Base-by-base conservation (phyloP, 2,329 filamentous ascomycete species). In the Zopfia rhizophila region DNA sequence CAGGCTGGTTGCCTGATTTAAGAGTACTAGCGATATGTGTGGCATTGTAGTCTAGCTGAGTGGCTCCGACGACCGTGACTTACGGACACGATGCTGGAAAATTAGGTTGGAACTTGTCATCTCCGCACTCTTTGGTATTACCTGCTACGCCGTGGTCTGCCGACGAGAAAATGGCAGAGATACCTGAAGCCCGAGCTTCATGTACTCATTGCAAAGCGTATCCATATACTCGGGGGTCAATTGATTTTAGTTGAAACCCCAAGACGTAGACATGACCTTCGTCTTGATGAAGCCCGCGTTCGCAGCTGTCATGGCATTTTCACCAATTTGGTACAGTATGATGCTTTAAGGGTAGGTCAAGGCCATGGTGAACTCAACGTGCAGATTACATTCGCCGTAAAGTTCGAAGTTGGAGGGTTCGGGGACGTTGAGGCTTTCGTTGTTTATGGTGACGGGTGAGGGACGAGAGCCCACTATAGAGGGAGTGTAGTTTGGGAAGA, bases 1-100 rank as follows among this genome's bases (percentile, higher is more conserved):
- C 73, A 44, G 85, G 84, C 1, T 82, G 82, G 43, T 72, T 56
- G n/a, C n/a, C n/a, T n/a, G n/a, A n/a, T n/a, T n/a, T n/a, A n/a
- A n/a, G n/a, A n/a, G n/a, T n/a, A n/a, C n/a, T n/a, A n/a, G n/a
- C n/a, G n/a, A n/a, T n/a, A n/a, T n/a, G n/a, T n/a, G n/a, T n/a
- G n/a, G n/a, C n/a, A n/a, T n/a, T n/a, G n/a, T n/a, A n/a, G n/a
- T n/a, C n/a, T n/a, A n/a, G n/a, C n/a, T n/a, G n/a, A n/a, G n/a
- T n/a, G n/a, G n/a, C n/a, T n/a, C n/a, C n/a, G n/a, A n/a, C n/a
- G n/a, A n/a, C n/a, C n/a, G n/a, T n/a, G n/a, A n/a, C n/a, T n/a
- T n/a, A n/a, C n/a, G 65, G 65, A 28, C 66, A 70, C 6, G 64
- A 57, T 13, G 68, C 69, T 0, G 74, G 74, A 60, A 74, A 76